These are phyloP conservation scores for Quercus rubra DNA, from an alignment of 306 rosid species.

Conservation along the genomic window DNA sequence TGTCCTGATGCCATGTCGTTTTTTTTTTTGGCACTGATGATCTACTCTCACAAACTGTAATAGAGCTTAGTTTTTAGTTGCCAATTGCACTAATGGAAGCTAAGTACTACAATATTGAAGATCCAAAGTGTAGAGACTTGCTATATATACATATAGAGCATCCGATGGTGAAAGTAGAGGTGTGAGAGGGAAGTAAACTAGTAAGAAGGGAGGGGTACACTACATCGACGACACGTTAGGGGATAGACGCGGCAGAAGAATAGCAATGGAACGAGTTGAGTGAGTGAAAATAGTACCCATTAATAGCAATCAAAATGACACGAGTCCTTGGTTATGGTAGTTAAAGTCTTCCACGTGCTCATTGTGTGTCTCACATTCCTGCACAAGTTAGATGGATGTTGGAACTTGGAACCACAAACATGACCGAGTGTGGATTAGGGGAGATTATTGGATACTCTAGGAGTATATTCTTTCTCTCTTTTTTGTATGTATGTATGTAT, in stretches of 20 bases:
- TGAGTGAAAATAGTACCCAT: not conserved
- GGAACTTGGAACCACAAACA: no score
- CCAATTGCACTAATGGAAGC: no score
- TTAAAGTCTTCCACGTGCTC: not conserved
- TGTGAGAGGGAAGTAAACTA: no score
- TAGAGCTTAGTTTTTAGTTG: no score
- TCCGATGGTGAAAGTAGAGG: no score
- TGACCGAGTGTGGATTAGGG: no score
- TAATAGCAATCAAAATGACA: conserved; percentile 3
- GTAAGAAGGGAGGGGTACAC: not conserved
- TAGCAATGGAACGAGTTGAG: not conserved
- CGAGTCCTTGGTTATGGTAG: not conserved
- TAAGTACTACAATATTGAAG: no score
- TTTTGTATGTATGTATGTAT: no score
- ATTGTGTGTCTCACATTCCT: not conserved
- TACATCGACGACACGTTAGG: conserved; percentile 8
- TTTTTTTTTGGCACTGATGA: not conserved
- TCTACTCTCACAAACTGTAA: not conserved
- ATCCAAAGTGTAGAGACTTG: no score
- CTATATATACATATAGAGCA: not conserved
- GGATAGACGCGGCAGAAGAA: conserved; percentile 15
- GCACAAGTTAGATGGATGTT: no score
- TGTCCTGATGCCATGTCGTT: conserved; percentile 49
- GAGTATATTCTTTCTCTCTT: no score
- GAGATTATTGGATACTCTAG: no score